Percentiles rank a stretch among this genome's conserved stretches.
Conservation (phyloP, 352 stramenopile species). For the Phytopythium boreale region DNA sequence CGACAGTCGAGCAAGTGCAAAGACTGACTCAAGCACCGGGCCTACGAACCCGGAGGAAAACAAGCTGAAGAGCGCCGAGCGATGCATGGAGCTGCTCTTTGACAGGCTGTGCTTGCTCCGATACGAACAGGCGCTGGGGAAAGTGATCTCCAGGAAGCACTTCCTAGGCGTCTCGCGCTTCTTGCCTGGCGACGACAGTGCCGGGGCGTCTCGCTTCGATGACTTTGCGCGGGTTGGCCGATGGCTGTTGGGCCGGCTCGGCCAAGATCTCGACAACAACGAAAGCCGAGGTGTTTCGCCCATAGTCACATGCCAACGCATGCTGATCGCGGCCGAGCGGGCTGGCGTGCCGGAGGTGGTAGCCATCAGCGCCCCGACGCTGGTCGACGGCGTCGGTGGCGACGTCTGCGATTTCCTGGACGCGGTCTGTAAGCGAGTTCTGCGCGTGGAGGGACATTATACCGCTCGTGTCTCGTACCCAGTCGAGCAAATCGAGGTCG, state of each 20-base stretch:
- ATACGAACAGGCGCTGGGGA: constrained; percentile 37
- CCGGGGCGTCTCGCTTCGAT: constrained; percentile 37
- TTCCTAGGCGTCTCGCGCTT: constrained; percentile 33
- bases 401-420: constrained; percentile 58
- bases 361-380: constrained; percentile 32
- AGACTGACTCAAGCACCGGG: neutral
- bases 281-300: constrained; percentile 15
- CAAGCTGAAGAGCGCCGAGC: constrained; percentile 28
- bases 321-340: constrained; percentile 52
- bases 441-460: constrained; percentile 18
- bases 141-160: constrained; percentile 40
- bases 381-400: constrained; percentile 39
- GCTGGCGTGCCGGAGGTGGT: constrained; percentile 28
- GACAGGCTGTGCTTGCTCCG: constrained; percentile 60
- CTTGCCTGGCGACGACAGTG: constrained; percentile 11
- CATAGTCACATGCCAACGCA: constrained; percentile 33
- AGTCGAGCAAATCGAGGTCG: constrained; percentile 35
- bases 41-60: constrained; percentile 19
- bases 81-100: constrained; percentile 65
- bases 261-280: constrained; percentile 17
- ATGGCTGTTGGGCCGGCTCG: constrained; percentile 43
- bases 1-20: constrained; percentile 8
- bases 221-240: constrained; percentile 38
- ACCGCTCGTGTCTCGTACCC: constrained; percentile 27
- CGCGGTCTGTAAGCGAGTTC: constrained; percentile 33